Evolutionary conservation across 2,329 filamentous ascomycete species (phyloP), one percentile per base, ranked within the genome.

Genomic region (Lanzia echinophila): DNA sequence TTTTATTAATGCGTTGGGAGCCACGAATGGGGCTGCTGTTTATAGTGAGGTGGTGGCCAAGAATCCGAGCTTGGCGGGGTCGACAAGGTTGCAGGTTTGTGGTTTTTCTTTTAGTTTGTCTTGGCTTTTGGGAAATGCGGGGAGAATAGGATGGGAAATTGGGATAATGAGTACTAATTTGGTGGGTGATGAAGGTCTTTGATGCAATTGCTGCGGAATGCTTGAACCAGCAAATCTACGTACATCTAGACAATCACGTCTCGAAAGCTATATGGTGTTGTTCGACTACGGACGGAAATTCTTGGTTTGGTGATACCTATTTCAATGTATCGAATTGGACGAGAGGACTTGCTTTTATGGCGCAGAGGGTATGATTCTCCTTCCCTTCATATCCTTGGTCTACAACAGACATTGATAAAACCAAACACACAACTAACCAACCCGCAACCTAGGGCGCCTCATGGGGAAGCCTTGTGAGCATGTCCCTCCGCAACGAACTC

Each of bases 201-300:
- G 82, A 86, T 61, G 81, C 81, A 2, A 76, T 86, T 3, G 82
- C 80, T 1, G 76, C 73, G 0, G 82, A 84, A 62, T 75, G 77
- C 32, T 70, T 74, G 0, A 74, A 71, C 22, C 79, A 82, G 59
- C 63, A 79, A 15, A 75, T 84, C 50, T 79, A 81, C 58, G 70
- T 84, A 5, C 77, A 82, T 57, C 70, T 83, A 0, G 80, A 84
- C 65, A 83, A 84, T 62, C 81, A 84, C 64, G 76, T 84, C 57
- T 82, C 78, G 10, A 73, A 71, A 45, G 81, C 73, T 2, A 71
- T 71, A 52, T 84, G 81, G 81, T 84, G 81, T 63, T 84, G 81
- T 60, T 72, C 70, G 8, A 70, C 67, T 0, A 69, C 63, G 0
- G 81, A 84, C 49, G 79, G 78, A 3, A 84, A 84, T 63, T 68